Evolutionary conservation across 176 grass and related monocot species (phyloP).

Genomic region (Lolium multiflorum): DNA sequence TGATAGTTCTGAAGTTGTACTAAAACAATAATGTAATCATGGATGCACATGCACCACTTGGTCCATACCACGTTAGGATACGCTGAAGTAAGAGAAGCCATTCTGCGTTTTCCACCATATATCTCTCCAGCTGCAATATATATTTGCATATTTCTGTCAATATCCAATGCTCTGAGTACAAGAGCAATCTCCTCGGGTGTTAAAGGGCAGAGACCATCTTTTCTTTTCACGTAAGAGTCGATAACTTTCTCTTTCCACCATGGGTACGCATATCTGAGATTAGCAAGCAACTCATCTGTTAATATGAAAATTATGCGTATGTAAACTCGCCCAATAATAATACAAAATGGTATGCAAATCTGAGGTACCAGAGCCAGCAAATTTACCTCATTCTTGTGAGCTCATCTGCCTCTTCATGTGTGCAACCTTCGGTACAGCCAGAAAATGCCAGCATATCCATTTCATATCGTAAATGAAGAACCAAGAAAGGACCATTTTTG

Average conservation of each 20-base stretch:
- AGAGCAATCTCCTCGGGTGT: conserved; percentile 78
- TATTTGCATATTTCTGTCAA: conserved; percentile 65
- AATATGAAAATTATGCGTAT: neutral
- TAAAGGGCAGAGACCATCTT: conserved; percentile 73
- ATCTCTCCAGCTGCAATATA: conserved; percentile 83
- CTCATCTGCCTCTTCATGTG: conserved; percentile 61
- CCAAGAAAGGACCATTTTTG: conserved; percentile 69
- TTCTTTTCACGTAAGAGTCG: conserved; percentile 66
- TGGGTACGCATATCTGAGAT: conserved; percentile 71
- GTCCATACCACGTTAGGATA: conserved; percentile 70
- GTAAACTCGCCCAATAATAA: neutral
- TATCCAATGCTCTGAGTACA: conserved; percentile 64
- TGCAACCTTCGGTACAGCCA: conserved; percentile 81
- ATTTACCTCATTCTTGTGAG: conserved; percentile 73
- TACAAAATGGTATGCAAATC: neutral
- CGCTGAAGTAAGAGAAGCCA: conserved; percentile 60
- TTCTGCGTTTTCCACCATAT: conserved; percentile 61
- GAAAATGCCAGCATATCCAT: conserved; percentile 95
- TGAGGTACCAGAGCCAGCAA: neutral
- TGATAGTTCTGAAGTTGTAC: neutral
- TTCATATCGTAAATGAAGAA: conserved; percentile 83
- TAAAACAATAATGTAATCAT: neutral
- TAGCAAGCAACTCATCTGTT: conserved; percentile 8
- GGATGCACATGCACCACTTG: conserved; percentile 7
- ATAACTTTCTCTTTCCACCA: conserved; percentile 93